Evolutionary conservation across 306 rosid species (phyloP).

Genomic region (Senna siamea): DNA sequence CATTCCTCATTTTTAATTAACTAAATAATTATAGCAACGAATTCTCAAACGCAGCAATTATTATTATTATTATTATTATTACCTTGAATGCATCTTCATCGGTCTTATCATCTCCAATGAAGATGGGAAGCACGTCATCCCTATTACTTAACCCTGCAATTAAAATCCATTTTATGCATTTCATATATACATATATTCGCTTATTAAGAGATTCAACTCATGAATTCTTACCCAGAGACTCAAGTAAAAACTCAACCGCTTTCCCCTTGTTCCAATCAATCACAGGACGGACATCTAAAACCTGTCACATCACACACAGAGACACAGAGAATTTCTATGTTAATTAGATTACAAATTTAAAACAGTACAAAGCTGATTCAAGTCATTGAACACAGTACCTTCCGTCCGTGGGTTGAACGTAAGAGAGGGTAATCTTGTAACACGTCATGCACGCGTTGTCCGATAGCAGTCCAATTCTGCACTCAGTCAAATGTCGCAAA

Average conservation of each 20-base stretch:
- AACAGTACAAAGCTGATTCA: neutral
- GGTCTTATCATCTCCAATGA: constrained; percentile 63
- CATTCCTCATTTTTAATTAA: neutral
- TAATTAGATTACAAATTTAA: too few species aligned
- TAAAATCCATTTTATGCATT: neutral
- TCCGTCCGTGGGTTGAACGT: constrained; percentile 89
- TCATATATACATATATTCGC: too few species aligned
- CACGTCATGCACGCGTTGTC: constrained; percentile 82
- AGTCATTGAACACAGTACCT: too few species aligned
- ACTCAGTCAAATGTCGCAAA: too few species aligned
- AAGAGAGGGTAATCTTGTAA: constrained; percentile 79
- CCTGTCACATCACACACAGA: constrained; percentile 48
- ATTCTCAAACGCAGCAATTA: too few species aligned
- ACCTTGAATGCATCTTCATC: constrained; percentile 85
- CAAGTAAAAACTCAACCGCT: constrained; percentile 92
- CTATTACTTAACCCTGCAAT: constrained; percentile 52
- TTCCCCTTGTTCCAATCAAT: constrained; percentile 98
- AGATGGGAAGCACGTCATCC: constrained; percentile 61
- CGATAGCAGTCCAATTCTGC: constrained; percentile 85
- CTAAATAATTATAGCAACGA: too few species aligned
- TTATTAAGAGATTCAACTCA: too few species aligned
- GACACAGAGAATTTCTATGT: too few species aligned
- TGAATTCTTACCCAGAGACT: constrained; percentile 63
- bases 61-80: neutral
- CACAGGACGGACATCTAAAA: constrained; percentile 95